phyloP scores from a whole-genome alignment of 192 early-diverging fungal genomes.

The Borealophlyctis nickersoniae region DNA sequence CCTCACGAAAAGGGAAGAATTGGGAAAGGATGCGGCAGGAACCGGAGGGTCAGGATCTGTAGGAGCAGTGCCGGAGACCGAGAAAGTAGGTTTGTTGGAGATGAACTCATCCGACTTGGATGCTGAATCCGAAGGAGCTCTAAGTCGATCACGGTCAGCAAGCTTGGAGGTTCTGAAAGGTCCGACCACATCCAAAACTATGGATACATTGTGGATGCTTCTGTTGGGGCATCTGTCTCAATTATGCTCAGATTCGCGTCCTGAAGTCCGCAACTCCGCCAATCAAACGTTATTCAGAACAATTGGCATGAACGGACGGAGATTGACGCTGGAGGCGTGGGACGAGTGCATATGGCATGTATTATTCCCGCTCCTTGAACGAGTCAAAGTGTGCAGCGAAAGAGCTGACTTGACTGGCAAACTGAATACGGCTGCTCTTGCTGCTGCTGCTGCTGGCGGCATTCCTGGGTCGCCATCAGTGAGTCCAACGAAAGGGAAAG shows the following conservation, averaged over 20 bases:
- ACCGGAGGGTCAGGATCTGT: not conserved
- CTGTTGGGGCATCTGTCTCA: conserved; percentile 78
- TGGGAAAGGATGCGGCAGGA: conserved; percentile 34
- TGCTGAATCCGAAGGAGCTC: not conserved
- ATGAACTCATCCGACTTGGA: too few relatives aligned
- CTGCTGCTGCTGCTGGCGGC: not conserved
- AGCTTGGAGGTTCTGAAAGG: conserved; percentile 11
- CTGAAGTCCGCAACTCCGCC: conserved; percentile 90
- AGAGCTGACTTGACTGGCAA: conserved; percentile 14
- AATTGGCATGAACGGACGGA: conserved; percentile 80
- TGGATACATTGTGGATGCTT: conserved; percentile 83
- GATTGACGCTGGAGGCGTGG: conserved; percentile 73
- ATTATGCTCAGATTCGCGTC: conserved; percentile 78
- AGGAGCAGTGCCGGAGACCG: not conserved
- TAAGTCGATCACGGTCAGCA: conserved; percentile 4
- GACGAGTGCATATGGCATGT: conserved; percentile 82
- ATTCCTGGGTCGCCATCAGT: conserved; percentile 1
- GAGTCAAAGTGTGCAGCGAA: conserved; percentile 56
- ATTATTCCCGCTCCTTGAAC: conserved; percentile 77
- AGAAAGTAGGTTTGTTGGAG: too few relatives aligned
- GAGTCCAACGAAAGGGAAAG: not conserved
- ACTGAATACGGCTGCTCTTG: not conserved
- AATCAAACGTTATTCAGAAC: conserved; percentile 94
- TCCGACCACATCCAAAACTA: conserved; percentile 30
- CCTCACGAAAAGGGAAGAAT: conserved; percentile 63